phyloP scores from a whole-genome alignment of 1,139 yeast species.

The Wickerhamomyces sp. region DNA sequence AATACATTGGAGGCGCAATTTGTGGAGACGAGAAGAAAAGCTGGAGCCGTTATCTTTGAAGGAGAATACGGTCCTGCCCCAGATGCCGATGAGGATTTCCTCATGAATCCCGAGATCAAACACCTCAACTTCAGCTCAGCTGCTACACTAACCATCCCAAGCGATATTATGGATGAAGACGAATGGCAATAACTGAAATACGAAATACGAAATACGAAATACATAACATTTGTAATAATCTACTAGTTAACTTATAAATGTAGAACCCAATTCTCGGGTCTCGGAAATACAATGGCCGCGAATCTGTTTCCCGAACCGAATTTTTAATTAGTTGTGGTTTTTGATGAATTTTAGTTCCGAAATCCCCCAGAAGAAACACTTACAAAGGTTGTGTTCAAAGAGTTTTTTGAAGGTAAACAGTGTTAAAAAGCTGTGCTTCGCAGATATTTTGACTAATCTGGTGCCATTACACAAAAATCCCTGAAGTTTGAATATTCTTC shows the following conservation, averaged over 20 bases:
- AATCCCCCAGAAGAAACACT: neutral
- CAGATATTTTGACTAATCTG: too few relatives aligned
- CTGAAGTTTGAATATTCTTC: too few relatives aligned
- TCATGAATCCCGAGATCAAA: conserved; percentile 18
- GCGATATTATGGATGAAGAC: conserved; percentile 21
- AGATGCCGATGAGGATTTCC: conserved; percentile 24
- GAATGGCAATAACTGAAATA: conserved; percentile 3
- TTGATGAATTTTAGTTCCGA: neutral
- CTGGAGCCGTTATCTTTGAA: conserved; percentile 94
- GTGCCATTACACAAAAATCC: too few relatives aligned
- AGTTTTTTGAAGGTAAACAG: too few relatives aligned
- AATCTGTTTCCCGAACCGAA: neutral
- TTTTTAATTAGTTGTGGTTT: neutral
- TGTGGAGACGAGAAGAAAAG: conserved; percentile 79
- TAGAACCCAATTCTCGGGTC: too few relatives aligned
- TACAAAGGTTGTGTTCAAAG: neutral
- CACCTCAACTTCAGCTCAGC: conserved; percentile 16
- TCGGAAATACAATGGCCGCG: neutral
- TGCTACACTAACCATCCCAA: conserved; percentile 14
- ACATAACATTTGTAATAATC: neutral
- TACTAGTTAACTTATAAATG: too few relatives aligned
- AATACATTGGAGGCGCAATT: conserved; percentile 68
- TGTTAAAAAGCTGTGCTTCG: too few relatives aligned
- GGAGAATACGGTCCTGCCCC: conserved; percentile 92
- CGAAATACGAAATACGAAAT: too few relatives aligned